Conservation (phyloP, 768 basidiomycete species). For the Psilocybe azurescens region DNA sequence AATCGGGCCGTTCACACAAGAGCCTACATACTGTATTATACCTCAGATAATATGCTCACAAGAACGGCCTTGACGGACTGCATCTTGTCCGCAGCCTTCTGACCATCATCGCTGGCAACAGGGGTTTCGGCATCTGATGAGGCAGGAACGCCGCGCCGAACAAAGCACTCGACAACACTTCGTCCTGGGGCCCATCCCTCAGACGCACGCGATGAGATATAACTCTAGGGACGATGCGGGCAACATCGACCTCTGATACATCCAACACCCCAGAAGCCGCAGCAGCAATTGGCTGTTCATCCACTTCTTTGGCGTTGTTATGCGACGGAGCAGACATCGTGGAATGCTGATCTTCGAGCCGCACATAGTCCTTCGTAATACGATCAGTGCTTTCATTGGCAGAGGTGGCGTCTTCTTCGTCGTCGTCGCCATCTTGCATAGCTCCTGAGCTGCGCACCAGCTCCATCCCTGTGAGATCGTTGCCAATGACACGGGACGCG, state of each 20-base stretch:
- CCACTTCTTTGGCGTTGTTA: neutral
- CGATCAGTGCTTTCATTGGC: slow-evolving; percentile 1
- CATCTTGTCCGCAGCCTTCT: slow-evolving; percentile 24
- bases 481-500: slow-evolving; percentile 69
- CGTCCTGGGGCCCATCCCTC: slow-evolving; percentile 71
- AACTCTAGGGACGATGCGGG: slow-evolving; percentile 72
- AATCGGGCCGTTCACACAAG: neutral
- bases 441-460: slow-evolving; percentile 39
- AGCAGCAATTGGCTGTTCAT: neutral
- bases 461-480: slow-evolving; percentile 64
- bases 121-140: slow-evolving; percentile 8
- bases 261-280: slow-evolving; percentile 42
- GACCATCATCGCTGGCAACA: slow-evolving; percentile 13
- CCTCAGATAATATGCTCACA: slow-evolving; percentile 36
- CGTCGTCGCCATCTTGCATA: slow-evolving; percentile 16
- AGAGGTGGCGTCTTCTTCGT: slow-evolving; percentile 14
- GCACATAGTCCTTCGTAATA: slow-evolving; percentile 9
- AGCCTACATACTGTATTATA: slow-evolving; percentile 5
- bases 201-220: slow-evolving; percentile 79
- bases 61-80: slow-evolving; percentile 70
- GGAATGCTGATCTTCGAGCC: slow-evolving; percentile 9
- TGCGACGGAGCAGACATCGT: neutral
- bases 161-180: slow-evolving; percentile 66
- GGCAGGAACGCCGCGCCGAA: slow-evolving; percentile 59
- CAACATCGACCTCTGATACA: slow-evolving; percentile 77